Base-by-base conservation (phyloP, 202 grass and related monocot species). In the Dendrocalamus latiflorus region DNA sequence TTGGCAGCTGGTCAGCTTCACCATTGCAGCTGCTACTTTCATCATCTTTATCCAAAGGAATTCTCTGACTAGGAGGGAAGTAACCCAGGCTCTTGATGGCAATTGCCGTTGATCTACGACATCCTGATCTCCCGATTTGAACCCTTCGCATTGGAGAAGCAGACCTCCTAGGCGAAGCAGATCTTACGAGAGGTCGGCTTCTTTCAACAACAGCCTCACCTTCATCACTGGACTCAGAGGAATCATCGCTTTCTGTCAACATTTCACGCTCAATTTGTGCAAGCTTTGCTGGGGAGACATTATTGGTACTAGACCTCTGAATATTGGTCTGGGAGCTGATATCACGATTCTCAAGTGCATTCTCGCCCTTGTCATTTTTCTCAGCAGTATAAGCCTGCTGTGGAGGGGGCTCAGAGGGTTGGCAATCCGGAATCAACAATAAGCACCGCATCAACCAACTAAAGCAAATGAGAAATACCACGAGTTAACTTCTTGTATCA, bases 111-210 rank as follows among this genome's bases (percentile, higher is more conserved):
- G 97, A 91, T 42, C 97, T 86, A 79, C 93, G 93, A 74, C 91
- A 99, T 60, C 97, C 97, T 38, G 97, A 99, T 85, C 93, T 91
- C 68, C 97, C 97, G 51, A 99, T 96, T 78, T 99, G 97, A 78
- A 99, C 87, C 76, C 97, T 93, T 83, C 97, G 79, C 93, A 96
- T 94, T 49, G 97, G 97, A 79, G 97, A 99, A 78, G 97, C 97
- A 54, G 97, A 96, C 68, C 93, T 91, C 90, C 97, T 96, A 78
- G 97, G 97, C 45, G 97, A 96, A 81, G 91, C 91, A 54, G 97
- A 86, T 85, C 97, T 91, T 81, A 94, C 73, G 54, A 94, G 28
- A 79, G 93, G 81, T 9, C 96, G 85, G 60, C 97, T 99, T 87
- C 97, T 96, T 92, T 99, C 97, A 94, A 80, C 78, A 79, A 79